A percentile compares a stretch with the other conserved stretches of the same genome.
phyloP scores from a whole-genome alignment of 306 rosid species.

The Aeschynomene evenia region DNA sequence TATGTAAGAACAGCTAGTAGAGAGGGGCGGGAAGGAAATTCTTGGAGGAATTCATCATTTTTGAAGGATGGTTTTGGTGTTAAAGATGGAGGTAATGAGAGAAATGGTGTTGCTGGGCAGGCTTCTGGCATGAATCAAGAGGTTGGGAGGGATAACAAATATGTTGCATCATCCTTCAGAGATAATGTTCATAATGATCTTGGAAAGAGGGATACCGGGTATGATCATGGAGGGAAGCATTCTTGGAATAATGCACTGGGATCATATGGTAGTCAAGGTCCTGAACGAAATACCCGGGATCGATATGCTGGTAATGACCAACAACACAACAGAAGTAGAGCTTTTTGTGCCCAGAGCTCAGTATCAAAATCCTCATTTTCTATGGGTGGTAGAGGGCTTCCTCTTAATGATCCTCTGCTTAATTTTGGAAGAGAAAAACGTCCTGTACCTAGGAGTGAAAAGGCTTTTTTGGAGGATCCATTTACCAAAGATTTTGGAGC shows the following conservation, averaged over 20 bases:
- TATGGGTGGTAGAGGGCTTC: slow-evolving; percentile 58
- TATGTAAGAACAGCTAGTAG: slow-evolving; percentile 52
- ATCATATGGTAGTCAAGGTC: slow-evolving; percentile 30
- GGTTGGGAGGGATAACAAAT: slow-evolving; percentile 49
- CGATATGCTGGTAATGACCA: slow-evolving; percentile 46
- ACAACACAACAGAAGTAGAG: slow-evolving; percentile 54
- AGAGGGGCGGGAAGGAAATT: slow-evolving; percentile 65
- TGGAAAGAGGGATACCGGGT: slow-evolving; percentile 62
- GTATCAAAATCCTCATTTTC: slow-evolving; percentile 56
- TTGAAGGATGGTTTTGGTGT: slow-evolving; percentile 51
- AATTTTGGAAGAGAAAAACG: slow-evolving; percentile 88
- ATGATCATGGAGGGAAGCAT: slow-evolving; percentile 64
- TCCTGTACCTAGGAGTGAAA: slow-evolving; percentile 56
- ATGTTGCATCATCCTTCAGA: slow-evolving; percentile 41
- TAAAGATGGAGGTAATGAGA: slow-evolving; percentile 53
- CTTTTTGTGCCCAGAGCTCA: slow-evolving; percentile 48
- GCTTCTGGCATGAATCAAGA: slow-evolving; percentile 48
- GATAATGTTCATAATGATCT: slow-evolving; percentile 52
- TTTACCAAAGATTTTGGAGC: slow-evolving; percentile 41
- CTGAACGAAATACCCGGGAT: slow-evolving; percentile 38
- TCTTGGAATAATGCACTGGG: slow-evolving; percentile 57
- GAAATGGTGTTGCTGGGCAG: slow-evolving; percentile 47
- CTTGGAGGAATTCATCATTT: slow-evolving; percentile 57
- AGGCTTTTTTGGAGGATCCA: slow-evolving; percentile 64
- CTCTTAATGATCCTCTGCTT: slow-evolving; percentile 70